Base-by-base conservation (phyloP, 257 asterid species). In the Jacaranda mimosifolia region DNA sequence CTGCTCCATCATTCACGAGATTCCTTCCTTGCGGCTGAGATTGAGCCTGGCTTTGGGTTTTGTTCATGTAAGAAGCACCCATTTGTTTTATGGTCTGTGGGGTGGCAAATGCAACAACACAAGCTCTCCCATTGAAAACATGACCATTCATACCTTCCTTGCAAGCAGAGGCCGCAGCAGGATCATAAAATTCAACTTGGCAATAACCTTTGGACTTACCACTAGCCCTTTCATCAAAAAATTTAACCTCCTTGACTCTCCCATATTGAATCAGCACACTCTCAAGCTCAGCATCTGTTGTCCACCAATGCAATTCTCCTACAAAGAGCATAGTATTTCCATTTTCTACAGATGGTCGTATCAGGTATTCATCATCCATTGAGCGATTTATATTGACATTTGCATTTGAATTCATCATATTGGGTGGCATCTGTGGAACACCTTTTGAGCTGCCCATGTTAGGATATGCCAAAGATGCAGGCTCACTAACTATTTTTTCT, bases 221-320 rank as follows among this genome's bases (percentile, higher is more conserved):
- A 83, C 99, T 96, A 53, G 98, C 98, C 83, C 94, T 86, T 83
- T 96, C 99, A 53, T 93, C 98, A 58, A 86, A 96, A 76, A 93
- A 96, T 59, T 91, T 96, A 69, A 96, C 88, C 83, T 96, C 99
- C 91, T 92, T 96, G 51, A 96, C 96, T 35, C 76, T 80, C 45
- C 99, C 99, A 82, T 90, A 96, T 81, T 89, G 94, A 78, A 87
- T 83, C 52, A 94, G 82, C 80, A 90, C 98, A 40, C 81, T 59
- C 86, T 91, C 99, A 51, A 91, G 84, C 85, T 96, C 99, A 38
- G 97, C 88, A 90, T 96, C 98, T 0, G 98, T 96, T 3, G 98
- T 93, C 99, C 98, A 96, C 98, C 99, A 96, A 74, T 96, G 98
- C 81, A 96, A 68, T 73, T 93, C 99, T 15, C 99, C 98, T 35